Evolutionary conservation across 352 stramenopile species (phyloP).

Genomic region (Albugo candida): DNA sequence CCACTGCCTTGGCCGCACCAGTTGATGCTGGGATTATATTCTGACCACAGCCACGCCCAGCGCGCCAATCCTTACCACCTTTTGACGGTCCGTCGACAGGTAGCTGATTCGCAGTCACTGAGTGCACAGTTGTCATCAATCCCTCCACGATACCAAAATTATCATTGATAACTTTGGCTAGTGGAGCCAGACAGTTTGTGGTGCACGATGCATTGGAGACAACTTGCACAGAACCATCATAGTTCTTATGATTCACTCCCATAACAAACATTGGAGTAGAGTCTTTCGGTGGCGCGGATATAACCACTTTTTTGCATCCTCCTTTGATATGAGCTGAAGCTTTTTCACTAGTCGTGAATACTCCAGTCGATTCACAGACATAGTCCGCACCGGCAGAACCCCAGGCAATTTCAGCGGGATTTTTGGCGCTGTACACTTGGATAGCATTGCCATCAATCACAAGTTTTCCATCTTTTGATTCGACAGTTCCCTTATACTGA

Average conservation of each 20-base stretch:
- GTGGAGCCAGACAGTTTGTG: slow-evolving; percentile 45
- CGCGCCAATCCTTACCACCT: slow-evolving; percentile 86
- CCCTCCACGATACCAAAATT: slow-evolving; percentile 37
- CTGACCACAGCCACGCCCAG: slow-evolving; percentile 74
- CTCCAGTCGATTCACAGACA: slow-evolving; percentile 91
- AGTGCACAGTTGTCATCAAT: slow-evolving; percentile 27
- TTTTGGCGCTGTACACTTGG: slow-evolving; percentile 19
- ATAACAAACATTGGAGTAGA: slow-evolving; percentile 93
- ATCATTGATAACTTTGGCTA: slow-evolving; percentile 38
- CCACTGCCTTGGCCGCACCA: slow-evolving; percentile 22
- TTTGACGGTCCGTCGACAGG: slow-evolving; percentile 88
- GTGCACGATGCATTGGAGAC: slow-evolving; percentile 69
- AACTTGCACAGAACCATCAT: slow-evolving; percentile 63
- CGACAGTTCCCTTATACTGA: slow-evolving; percentile 74
- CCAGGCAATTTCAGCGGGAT: slow-evolving; percentile 60
- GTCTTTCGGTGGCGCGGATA: slow-evolving; percentile 86
- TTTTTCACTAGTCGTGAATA: slow-evolving; percentile 85
- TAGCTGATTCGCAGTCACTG: slow-evolving; percentile 76
- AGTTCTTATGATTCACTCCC: slow-evolving; percentile 86
- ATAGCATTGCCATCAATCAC: slow-evolving; percentile 25
- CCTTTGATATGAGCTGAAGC: slow-evolving; percentile 72
- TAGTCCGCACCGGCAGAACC: slow-evolving; percentile 73
- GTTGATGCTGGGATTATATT: slow-evolving; percentile 89
- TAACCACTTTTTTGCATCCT: slow-evolving; percentile 93
- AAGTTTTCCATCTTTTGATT: slow-evolving; percentile 68